These are phyloP conservation scores for Globisporangium splendens DNA, from an alignment of 352 stramenopile genomes.

Conservation along the genomic window DNA sequence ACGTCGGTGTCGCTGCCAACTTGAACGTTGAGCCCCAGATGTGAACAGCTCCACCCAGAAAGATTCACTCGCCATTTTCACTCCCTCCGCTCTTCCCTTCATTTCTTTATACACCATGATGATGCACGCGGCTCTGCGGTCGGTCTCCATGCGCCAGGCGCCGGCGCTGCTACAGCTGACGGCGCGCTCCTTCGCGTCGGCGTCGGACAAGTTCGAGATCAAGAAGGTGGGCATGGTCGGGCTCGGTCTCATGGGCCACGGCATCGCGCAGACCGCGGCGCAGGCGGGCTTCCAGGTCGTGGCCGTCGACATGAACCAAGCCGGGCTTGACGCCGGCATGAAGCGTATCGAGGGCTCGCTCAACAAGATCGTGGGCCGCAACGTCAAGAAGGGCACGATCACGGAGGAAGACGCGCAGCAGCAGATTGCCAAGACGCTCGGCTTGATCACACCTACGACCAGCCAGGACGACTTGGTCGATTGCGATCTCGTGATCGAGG, in stretches of 20 bases:
- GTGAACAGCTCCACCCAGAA: too few species aligned
- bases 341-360: conserved; percentile 92
- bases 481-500: conserved; percentile 96
- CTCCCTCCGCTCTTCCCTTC: neutral
- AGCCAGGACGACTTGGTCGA: conserved; percentile 84
- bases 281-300: conserved; percentile 83
- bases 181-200: conserved; percentile 13
- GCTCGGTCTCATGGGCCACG: conserved; percentile 97
- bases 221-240: conserved; percentile 93
- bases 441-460: conserved; percentile 88
- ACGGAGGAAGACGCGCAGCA: conserved; percentile 71
- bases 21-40: too few species aligned
- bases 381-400: conserved; percentile 89
- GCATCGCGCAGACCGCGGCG: conserved; percentile 94
- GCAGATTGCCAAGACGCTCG: conserved; percentile 57
- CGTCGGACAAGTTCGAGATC: conserved; percentile 49
- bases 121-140: conserved; percentile 4
- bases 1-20: too few species aligned
- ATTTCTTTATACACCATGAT: neutral
- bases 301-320: conserved; percentile 71
- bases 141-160: conserved; percentile 4
- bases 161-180: conserved; percentile 5
- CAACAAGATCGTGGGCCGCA: conserved; percentile 76
- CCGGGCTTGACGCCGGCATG: conserved; percentile 77
- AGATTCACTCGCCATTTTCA: too few species aligned